A percentile compares a stretch with the other conserved stretches of the same genome.
phyloP scores from a whole-genome alignment of 1,139 yeast species.

The Diutina neorugosa region DNA sequence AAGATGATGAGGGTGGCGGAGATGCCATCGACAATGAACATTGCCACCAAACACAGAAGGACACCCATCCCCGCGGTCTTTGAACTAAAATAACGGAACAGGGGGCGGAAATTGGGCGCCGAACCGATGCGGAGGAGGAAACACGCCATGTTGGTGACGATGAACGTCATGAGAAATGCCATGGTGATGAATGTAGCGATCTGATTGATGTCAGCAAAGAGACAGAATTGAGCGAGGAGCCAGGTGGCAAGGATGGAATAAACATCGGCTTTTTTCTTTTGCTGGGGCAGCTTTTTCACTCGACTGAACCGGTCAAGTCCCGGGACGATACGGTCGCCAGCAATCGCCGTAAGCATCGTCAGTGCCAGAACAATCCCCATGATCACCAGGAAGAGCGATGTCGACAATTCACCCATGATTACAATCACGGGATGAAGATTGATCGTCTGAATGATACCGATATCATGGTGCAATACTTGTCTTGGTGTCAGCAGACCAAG shows the following conservation, averaged over 20 bases:
- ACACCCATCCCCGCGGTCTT: conserved; percentile 75
- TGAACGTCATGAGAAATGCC: conserved; percentile 94
- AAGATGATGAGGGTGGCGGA: conserved; percentile 71
- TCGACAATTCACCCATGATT: conserved; percentile 79
- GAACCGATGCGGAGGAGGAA: conserved; percentile 76
- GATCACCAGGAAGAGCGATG: conserved; percentile 81
- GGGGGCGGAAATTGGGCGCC: conserved; percentile 94
- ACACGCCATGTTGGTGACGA: conserved; percentile 88
- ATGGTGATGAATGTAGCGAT: conserved; percentile 92
- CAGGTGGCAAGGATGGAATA: conserved; percentile 55
- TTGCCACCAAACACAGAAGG: conserved; percentile 57
- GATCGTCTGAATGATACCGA: conserved; percentile 75
- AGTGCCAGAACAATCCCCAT: conserved; percentile 97
- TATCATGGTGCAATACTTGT: conserved; percentile 58
- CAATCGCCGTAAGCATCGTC: conserved; percentile 77
- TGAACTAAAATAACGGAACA: conserved; percentile 76
- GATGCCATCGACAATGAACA: conserved; percentile 88
- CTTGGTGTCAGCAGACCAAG: conserved; percentile 77
- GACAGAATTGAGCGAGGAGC: conserved; percentile 67
- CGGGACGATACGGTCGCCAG: conserved; percentile 77
- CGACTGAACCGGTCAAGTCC: conserved; percentile 51
- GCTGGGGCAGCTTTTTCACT: conserved; percentile 23
- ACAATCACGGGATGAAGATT: conserved; percentile 60
- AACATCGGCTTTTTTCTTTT: conserved; percentile 45
- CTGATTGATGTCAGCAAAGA: conserved; percentile 82